Conservation (phyloP, 371 early-diverging fungal genomes). For the Cokeromyces recurvatus region DNA sequence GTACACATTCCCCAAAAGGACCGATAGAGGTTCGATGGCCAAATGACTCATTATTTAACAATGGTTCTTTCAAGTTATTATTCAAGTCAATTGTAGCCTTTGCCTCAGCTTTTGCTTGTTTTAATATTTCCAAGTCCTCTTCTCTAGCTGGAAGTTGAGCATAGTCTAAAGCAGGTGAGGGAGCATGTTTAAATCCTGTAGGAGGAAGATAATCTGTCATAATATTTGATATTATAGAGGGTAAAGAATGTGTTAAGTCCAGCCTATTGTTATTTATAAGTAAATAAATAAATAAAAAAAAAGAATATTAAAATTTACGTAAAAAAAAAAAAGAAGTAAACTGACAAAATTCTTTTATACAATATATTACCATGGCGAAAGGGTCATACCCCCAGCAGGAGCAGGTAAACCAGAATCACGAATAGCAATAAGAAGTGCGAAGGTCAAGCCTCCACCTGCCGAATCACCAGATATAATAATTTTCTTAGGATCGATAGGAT, state of each 20-base stretch:
- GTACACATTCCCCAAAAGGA: constrained; percentile 26
- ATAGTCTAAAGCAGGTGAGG: constrained; percentile 36
- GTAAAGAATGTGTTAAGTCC: constrained; percentile 61
- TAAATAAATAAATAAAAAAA: background rate
- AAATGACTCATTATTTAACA: constrained; percentile 11
- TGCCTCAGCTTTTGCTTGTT: constrained; percentile 5
- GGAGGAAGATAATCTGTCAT: constrained; percentile 59
- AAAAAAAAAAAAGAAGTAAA: background rate
- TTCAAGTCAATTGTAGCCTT: background rate
- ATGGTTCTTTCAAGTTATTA: background rate
- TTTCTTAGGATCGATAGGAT: constrained; percentile 51
- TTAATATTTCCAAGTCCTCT: constrained; percentile 1
- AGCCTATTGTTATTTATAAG: constrained; percentile 21
- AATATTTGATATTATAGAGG: constrained; percentile 56
- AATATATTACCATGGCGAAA: constrained; percentile 43
- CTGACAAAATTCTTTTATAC: no score
- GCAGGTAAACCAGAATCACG: constrained; percentile 48
- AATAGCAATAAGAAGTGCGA: constrained; percentile 44
- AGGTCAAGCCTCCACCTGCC: constrained; percentile 67
- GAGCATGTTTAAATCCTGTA: constrained; percentile 44
- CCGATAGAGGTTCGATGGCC: constrained; percentile 24
- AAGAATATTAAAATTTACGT: background rate
- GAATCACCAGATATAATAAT: constrained; percentile 81
- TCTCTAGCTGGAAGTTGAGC: constrained; percentile 20
- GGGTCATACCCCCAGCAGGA: constrained; percentile 45